These are phyloP conservation scores for Terfezia claveryi DNA, from an alignment of 495 filamentous ascomycete genomes.

Conservation along the genomic window DNA sequence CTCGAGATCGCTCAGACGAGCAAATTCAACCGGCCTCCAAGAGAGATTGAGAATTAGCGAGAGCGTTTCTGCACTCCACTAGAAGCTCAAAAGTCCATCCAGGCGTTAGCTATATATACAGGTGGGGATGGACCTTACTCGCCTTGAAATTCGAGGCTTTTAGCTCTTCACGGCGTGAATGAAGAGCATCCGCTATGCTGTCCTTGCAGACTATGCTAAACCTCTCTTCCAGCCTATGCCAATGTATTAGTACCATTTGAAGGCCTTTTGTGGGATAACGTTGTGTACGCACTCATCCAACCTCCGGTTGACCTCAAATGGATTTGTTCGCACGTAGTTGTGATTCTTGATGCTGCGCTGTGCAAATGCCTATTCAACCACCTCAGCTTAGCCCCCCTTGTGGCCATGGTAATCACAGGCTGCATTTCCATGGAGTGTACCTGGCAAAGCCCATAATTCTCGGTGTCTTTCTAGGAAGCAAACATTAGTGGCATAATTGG, in stretches of 20 bases:
- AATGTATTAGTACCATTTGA: too few species aligned
- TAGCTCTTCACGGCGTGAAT: constrained; percentile 31
- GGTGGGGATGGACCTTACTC: neutral
- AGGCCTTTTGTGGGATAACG: too few species aligned
- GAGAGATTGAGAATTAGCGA: constrained; percentile 63
- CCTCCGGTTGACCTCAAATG: constrained; percentile 56
- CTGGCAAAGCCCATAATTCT: constrained; percentile 27
- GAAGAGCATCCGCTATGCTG: constrained; percentile 55
- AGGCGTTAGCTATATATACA: too few species aligned
- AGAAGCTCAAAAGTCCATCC: constrained; percentile 11
- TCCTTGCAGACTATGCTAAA: constrained; percentile 61
- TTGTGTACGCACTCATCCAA: constrained; percentile 34
- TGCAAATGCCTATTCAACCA: constrained; percentile 27
- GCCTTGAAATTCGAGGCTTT: neutral
- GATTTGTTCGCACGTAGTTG: constrained; percentile 53
- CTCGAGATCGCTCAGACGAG: constrained; percentile 39
- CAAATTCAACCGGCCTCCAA: constrained; percentile 50
- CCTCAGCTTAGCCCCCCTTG: constrained; percentile 8
- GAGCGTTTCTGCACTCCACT: constrained; percentile 57
- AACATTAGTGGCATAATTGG: neutral
- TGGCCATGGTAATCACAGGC: constrained; percentile 14
- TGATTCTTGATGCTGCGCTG: constrained; percentile 35
- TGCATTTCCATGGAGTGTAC: constrained; percentile 19
- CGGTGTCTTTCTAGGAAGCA: constrained; percentile 21
- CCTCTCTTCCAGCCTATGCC: constrained; percentile 47